Evolutionary conservation across 768 basidiomycete species (phyloP), one percentile per base, ranked within the genome.

Genomic region (Pleurotus platypus): DNA sequence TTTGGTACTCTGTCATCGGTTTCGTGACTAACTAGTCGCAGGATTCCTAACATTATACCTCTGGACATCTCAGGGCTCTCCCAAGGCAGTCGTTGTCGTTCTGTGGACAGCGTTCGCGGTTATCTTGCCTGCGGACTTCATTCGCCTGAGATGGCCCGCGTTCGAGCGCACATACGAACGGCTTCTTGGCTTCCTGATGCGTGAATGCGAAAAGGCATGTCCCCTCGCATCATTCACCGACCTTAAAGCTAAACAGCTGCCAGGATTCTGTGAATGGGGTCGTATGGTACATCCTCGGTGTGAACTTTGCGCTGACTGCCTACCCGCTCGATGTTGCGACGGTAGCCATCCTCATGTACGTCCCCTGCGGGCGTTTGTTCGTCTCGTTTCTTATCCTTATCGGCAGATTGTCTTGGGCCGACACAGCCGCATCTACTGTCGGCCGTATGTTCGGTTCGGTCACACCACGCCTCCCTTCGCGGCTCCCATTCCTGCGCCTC

Each of bases 361-460:
- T 78, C 37, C 46, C 27, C 55, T 18, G 57, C 48, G 46, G 46
- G 53, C 30, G 2, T 11, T 61, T 43, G n/a, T 16, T 35, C 43
- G 51, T 51, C 16, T 55, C 24, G 20, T 35, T 45, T 18, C 30
- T 20, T 24, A 49, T 24, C 35, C 51, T 43, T 46, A 56, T 60
- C 20, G 59, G 26, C 30, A 96, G 94, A 60, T 84, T 97, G 48
- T 94, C 93, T 30, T 97, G 94, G 94, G 94, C 92, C 0, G 94
- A 97, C 70, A 96, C 94, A 1, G 86, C 93, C 15, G 94, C 94
- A 4, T 96, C 94, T 8, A 95, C 92, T 11, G 76, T 96, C 61
- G 94, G 94, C 45, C 85, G 94, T n/a, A 75, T 92, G 35, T 92
- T 83, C 68, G 92, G 92, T 40, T 73, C 75, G n/a, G 71, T 74